A percentile compares a stretch with the other conserved stretches of the same genome.
Conservation (phyloP, 2,329 filamentous ascomycete species). For the Ophiocordyceps polyrhachis-furcata region DNA sequence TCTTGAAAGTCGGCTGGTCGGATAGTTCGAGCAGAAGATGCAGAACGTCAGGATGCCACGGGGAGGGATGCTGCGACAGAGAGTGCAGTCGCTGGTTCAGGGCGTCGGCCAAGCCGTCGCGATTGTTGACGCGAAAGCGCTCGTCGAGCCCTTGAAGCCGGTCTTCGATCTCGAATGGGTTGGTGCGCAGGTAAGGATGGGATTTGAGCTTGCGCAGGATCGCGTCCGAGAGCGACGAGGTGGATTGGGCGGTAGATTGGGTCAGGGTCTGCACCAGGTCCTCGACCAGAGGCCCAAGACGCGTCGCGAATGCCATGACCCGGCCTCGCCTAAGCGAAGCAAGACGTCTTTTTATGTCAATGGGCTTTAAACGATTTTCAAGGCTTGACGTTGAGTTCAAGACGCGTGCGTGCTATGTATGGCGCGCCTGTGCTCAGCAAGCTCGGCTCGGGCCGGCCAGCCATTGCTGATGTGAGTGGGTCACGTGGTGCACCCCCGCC, state of each 20-base stretch:
- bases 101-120: slow-evolving; percentile 62
- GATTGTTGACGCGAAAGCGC: slow-evolving; percentile 63
- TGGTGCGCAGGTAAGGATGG: slow-evolving; percentile 44
- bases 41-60: slow-evolving; percentile 64
- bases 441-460: no score
- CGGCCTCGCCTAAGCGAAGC: background rate
- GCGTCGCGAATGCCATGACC: slow-evolving; percentile 54
- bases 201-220: slow-evolving; percentile 32
- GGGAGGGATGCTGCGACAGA: slow-evolving; percentile 20
- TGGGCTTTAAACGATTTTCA: background rate
- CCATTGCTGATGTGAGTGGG: no score
- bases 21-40: slow-evolving; percentile 66
- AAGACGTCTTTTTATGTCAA: background rate
- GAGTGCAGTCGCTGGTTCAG: slow-evolving; percentile 45
- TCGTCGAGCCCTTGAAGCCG: slow-evolving; percentile 60
- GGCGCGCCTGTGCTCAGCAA: no score
- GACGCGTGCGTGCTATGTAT: no score
- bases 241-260: slow-evolving; percentile 32
- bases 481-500: no score
- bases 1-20: slow-evolving; percentile 56
- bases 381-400: no score
- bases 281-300: slow-evolving; percentile 44
- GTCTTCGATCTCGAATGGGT: slow-evolving; percentile 54
- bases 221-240: slow-evolving; percentile 27
- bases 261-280: slow-evolving; percentile 51